Conservation (phyloP, 192 early-diverging fungal species). For the Linnemannia exigua region DNA sequence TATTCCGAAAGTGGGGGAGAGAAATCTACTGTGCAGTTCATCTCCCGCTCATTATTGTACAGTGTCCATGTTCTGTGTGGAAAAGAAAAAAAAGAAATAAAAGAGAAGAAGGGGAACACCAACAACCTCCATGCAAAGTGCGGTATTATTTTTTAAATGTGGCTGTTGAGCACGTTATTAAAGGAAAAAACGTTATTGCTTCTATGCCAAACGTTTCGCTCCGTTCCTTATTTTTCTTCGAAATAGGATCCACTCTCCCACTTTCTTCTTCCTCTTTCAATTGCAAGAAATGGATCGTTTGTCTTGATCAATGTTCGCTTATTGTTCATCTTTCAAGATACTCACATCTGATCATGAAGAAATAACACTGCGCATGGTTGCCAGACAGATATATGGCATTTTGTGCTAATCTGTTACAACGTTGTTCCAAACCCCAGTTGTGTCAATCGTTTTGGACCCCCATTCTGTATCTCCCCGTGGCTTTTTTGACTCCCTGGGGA, state of each 20-base stretch:
- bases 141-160: background rate
- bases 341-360: background rate
- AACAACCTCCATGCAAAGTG: background rate
- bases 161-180: slow-evolving; percentile 1
- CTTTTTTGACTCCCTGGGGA: background rate
- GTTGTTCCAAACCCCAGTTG: background rate
- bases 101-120: background rate
- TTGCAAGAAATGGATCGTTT: background rate
- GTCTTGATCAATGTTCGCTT: too few relatives aligned
- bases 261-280: background rate
- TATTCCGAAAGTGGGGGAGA: background rate
- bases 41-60: background rate
- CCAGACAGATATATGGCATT: background rate
- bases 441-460: background rate
- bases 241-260: slow-evolving; percentile 4
- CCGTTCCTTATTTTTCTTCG: background rate
- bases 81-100: background rate
- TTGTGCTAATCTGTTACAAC: background rate
- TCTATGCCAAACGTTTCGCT: background rate
- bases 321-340: background rate
- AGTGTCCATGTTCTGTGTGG: background rate
- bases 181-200: background rate
- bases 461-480: background rate
- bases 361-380: background rate
- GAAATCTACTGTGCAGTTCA: slow-evolving; percentile 3